Evolutionary conservation across 768 basidiomycete species (phyloP).

Genomic region (Brasilioporus rufonigricans): DNA sequence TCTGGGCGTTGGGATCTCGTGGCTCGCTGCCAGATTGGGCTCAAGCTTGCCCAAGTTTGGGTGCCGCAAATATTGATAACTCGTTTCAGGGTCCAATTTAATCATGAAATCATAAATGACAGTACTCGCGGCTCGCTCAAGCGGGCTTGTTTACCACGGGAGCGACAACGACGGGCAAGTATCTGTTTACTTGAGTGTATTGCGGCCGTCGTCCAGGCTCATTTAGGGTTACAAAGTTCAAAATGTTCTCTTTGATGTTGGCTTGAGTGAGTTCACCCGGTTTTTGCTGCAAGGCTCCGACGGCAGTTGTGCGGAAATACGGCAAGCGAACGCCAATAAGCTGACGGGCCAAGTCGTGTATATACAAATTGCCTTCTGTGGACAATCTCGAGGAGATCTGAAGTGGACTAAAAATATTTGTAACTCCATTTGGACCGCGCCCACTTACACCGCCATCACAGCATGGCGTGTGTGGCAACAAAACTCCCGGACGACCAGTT

Average conservation of each 20-base stretch:
- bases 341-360: neutral
- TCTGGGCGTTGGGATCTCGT: constrained; percentile 1
- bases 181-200: neutral
- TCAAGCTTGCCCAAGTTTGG: neutral
- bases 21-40: constrained; percentile 8
- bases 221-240: too few relatives aligned
- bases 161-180: neutral
- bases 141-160: neutral
- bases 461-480: neutral
- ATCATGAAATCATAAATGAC: constrained; percentile 4
- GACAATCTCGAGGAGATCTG: constrained; percentile 7
- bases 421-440: neutral
- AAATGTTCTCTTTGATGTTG: neutral
- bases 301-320: constrained; percentile 29
- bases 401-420: neutral
- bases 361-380: constrained; percentile 6
- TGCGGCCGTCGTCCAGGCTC: neutral
- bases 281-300: neutral
- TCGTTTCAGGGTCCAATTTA: constrained; percentile 16
- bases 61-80: neutral
- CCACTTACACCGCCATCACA: neutral
- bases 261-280: neutral
- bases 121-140: neutral
- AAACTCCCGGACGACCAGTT: neutral
- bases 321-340: constrained; percentile 9